These are phyloP conservation scores for Cercospora zeae-maydis DNA, from an alignment of 2,329 filamentous ascomycete genomes.

Conservation along the genomic window DNA sequence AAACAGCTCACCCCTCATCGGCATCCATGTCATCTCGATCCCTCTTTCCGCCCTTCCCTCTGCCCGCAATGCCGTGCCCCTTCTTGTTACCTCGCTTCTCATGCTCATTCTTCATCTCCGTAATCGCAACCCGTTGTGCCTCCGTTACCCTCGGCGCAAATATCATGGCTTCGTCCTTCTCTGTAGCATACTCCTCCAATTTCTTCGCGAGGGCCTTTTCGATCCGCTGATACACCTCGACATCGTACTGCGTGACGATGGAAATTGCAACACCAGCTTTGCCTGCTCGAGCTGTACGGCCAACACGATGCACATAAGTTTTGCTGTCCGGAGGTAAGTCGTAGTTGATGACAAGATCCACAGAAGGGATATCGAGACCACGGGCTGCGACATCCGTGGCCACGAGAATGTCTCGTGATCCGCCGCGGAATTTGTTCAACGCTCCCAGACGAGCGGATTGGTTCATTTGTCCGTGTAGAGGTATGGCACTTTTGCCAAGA, in stretches of 20 bases:
- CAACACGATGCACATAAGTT: slow-evolving; percentile 87
- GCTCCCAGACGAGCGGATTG: slow-evolving; percentile 84
- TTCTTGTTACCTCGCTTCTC: slow-evolving; percentile 61
- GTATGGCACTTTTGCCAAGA: slow-evolving; percentile 85
- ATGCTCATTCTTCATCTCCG: slow-evolving; percentile 75
- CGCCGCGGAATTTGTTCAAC: slow-evolving; percentile 81
- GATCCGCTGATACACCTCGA: slow-evolving; percentile 75
- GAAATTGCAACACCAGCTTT: slow-evolving; percentile 78
- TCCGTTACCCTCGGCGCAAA: slow-evolving; percentile 75
- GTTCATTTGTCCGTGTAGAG: slow-evolving; percentile 85
- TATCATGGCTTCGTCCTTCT: slow-evolving; percentile 81
- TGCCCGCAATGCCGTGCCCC: slow-evolving; percentile 46
- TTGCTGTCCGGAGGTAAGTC: slow-evolving; percentile 82
- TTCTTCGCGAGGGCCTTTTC: slow-evolving; percentile 79
- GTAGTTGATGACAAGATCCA: slow-evolving; percentile 82
- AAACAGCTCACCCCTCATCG: slow-evolving; percentile 57
- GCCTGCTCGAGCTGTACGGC: slow-evolving; percentile 81
- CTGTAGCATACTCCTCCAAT: slow-evolving; percentile 63
- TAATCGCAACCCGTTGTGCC: slow-evolving; percentile 74
- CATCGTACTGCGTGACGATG: slow-evolving; percentile 82
- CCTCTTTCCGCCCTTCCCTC: slow-evolving; percentile 54
- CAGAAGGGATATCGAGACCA: slow-evolving; percentile 88
- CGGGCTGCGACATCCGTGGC: slow-evolving; percentile 92
- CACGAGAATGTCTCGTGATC: slow-evolving; percentile 79
- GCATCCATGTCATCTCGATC: slow-evolving; percentile 67